phyloP scores from a whole-genome alignment of 495 filamentous ascomycete genomes.

The Aspergillus biplanus region DNA sequence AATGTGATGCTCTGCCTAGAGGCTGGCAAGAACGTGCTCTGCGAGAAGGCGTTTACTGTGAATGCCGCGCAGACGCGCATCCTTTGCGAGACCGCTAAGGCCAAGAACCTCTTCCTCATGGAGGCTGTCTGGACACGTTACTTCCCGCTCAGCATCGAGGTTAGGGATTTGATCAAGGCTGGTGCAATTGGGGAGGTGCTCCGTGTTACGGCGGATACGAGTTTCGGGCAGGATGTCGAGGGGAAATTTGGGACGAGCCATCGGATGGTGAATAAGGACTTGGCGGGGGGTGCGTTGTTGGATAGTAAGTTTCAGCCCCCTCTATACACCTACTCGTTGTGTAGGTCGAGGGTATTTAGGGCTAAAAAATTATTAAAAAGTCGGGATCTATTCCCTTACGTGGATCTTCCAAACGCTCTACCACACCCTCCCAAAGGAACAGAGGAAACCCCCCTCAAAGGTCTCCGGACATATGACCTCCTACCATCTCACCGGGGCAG shows the following conservation, averaged over 20 bases:
- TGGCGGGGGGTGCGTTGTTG: slow-evolving; percentile 83
- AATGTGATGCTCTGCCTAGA: slow-evolving; percentile 81
- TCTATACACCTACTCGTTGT: neutral
- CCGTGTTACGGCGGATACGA: slow-evolving; percentile 74
- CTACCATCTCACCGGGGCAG: slow-evolving; percentile 78
- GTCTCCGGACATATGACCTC: slow-evolving; percentile 69
- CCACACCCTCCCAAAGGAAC: slow-evolving; percentile 65
- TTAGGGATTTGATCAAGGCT: slow-evolving; percentile 68
- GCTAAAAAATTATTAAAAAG: slow-evolving; percentile 32
- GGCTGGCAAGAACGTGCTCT: slow-evolving; percentile 86
- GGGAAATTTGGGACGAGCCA: slow-evolving; percentile 58
- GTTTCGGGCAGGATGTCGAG: slow-evolving; percentile 55
- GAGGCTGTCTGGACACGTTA: slow-evolving; percentile 96
- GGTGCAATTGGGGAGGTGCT: slow-evolving; percentile 78
- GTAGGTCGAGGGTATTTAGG: too few relatives aligned
- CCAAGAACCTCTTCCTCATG: slow-evolving; percentile 91
- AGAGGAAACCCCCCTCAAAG: slow-evolving; percentile 58
- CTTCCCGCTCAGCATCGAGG: slow-evolving; percentile 79
- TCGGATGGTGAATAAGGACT: slow-evolving; percentile 84
- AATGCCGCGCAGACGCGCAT: slow-evolving; percentile 80
- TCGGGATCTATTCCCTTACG: slow-evolving; percentile 87
- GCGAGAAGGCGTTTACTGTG: slow-evolving; percentile 92
- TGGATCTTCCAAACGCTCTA: slow-evolving; percentile 96
- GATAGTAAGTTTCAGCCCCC: slow-evolving; percentile 55
- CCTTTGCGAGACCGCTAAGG: slow-evolving; percentile 70